These are phyloP conservation scores for Leccinum sublutescens DNA, from an alignment of 768 basidiomycete genomes.

Conservation along the genomic window DNA sequence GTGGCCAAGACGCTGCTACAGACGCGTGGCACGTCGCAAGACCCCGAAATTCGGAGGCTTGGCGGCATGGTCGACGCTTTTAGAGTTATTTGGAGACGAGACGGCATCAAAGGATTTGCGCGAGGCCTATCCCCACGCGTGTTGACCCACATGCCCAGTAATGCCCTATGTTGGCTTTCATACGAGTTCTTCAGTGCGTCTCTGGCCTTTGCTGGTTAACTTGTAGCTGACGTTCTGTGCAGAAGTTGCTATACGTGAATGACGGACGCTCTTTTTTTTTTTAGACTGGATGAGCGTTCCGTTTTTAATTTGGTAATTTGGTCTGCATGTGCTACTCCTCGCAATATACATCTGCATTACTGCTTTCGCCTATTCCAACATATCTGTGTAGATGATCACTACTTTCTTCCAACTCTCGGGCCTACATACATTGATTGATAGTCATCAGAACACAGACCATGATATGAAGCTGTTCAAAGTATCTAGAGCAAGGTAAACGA, in stretches of 20 bases:
- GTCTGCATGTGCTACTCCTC: slow-evolving; percentile 5
- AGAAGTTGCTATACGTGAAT: slow-evolving; percentile 66
- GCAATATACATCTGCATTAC: slow-evolving; percentile 20
- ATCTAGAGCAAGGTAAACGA: not conserved
- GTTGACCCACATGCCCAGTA: slow-evolving; percentile 94
- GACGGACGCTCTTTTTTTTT: slow-evolving; percentile 15
- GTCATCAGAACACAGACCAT: slow-evolving; percentile 1
- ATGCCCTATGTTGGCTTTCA: slow-evolving; percentile 95
- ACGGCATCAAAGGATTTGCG: slow-evolving; percentile 82
- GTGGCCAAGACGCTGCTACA: slow-evolving; percentile 97
- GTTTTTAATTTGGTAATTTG: slow-evolving; percentile 1
- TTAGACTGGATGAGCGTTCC: slow-evolving; percentile 18
- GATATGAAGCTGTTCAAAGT: not conserved
- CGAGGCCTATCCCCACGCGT: slow-evolving; percentile 90
- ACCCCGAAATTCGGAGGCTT: slow-evolving; percentile 79
- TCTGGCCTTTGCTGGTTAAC: not conserved
- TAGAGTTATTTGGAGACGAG: slow-evolving; percentile 80
- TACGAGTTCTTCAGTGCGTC: slow-evolving; percentile 98
- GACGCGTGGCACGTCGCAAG: slow-evolving; percentile 87
- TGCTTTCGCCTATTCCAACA: slow-evolving; percentile 5
- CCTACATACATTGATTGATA: not conserved
- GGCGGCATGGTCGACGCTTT: slow-evolving; percentile 87
- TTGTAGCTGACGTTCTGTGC: slow-evolving; percentile 19
- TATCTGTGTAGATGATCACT: not conserved
- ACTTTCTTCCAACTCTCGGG: not conserved